Percentiles rank a stretch among this genome's conserved stretches.
These are phyloP conservation scores for Cadophora sp. DNA, from an alignment of 2,329 filamentous ascomycete genomes.

Conservation along the genomic window DNA sequence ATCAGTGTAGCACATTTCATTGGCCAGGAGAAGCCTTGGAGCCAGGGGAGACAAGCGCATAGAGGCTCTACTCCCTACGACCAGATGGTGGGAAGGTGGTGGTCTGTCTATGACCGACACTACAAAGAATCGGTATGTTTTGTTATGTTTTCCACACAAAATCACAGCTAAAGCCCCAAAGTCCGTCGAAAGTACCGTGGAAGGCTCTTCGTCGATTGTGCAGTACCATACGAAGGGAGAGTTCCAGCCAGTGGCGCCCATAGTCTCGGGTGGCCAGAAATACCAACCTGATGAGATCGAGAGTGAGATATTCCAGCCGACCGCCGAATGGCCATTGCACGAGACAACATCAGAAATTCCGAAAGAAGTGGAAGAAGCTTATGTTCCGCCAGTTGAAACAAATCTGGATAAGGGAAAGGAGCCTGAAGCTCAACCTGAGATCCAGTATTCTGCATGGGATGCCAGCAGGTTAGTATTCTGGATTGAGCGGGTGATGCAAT, in stretches of 20 bases:
- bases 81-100: slow-evolving; percentile 88
- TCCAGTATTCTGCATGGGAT: slow-evolving; percentile 48
- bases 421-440: slow-evolving; percentile 29
- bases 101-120: slow-evolving; percentile 91
- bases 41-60: slow-evolving; percentile 62
- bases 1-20: slow-evolving; percentile 97
- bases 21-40: slow-evolving; percentile 90
- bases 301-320: slow-evolving; percentile 38
- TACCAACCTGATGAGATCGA: slow-evolving; percentile 33
- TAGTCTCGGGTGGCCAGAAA: slow-evolving; percentile 28
- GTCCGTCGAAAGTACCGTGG: slow-evolving; percentile 35
- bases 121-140: slow-evolving; percentile 62
- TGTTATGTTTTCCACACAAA: not conserved
- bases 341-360: slow-evolving; percentile 31
- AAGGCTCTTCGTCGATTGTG: slow-evolving; percentile 38
- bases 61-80: slow-evolving; percentile 71
- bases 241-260: slow-evolving; percentile 36
- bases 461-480: slow-evolving; percentile 55
- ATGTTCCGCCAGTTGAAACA: slow-evolving; percentile 40
- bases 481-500: not conserved
- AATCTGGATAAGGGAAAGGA: slow-evolving; percentile 28
- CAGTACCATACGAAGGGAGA: slow-evolving; percentile 46
- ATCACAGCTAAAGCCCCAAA: slow-evolving; percentile 28
- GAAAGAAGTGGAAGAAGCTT: slow-evolving; percentile 40
- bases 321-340: slow-evolving; percentile 35